phyloP scores from a whole-genome alignment of 352 stramenopile species.

The Sclerospora graminicola region DNA sequence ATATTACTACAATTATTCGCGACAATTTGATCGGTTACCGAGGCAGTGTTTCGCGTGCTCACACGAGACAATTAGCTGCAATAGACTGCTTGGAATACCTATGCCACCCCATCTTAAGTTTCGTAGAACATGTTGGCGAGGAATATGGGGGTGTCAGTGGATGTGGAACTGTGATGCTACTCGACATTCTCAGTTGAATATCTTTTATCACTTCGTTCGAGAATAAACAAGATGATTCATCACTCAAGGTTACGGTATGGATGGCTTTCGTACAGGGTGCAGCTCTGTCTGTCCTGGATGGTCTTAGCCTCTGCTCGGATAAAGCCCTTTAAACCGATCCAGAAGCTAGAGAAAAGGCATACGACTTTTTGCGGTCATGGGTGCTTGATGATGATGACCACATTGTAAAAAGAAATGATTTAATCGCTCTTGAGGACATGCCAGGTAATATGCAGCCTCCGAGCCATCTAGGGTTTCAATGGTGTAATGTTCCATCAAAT shows the following conservation, averaged over 20 bases:
- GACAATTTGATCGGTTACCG: slow-evolving; percentile 43
- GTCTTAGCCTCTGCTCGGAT: slow-evolving; percentile 92
- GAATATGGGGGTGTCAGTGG: slow-evolving; percentile 48
- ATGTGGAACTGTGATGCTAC: too few species aligned
- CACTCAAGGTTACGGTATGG: slow-evolving; percentile 30
- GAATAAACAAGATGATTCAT: slow-evolving; percentile 16
- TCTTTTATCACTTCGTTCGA: too few species aligned
- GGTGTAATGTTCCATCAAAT: slow-evolving; percentile 66
- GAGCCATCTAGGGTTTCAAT: slow-evolving; percentile 61
- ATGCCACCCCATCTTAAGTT: slow-evolving; percentile 90
- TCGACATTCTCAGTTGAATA: too few species aligned
- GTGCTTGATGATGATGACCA: slow-evolving; percentile 48
- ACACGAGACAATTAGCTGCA: too few species aligned
- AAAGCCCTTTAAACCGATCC: slow-evolving; percentile 67
- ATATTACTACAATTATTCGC: slow-evolving; percentile 89
- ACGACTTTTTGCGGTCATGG: slow-evolving; percentile 57
- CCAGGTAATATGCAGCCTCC: slow-evolving; percentile 76
- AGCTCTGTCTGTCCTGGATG: too few species aligned
- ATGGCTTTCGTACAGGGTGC: slow-evolving; percentile 90
- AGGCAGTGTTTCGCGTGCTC: not conserved
- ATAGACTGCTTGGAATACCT: slow-evolving; percentile 23
- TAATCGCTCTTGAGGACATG: slow-evolving; percentile 65
- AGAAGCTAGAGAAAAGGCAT: too few species aligned
- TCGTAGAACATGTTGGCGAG: too few species aligned
- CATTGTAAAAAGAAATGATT: slow-evolving; percentile 45